Base-by-base conservation (phyloP, 257 asterid species). In the Rubia yunnanensis region DNA sequence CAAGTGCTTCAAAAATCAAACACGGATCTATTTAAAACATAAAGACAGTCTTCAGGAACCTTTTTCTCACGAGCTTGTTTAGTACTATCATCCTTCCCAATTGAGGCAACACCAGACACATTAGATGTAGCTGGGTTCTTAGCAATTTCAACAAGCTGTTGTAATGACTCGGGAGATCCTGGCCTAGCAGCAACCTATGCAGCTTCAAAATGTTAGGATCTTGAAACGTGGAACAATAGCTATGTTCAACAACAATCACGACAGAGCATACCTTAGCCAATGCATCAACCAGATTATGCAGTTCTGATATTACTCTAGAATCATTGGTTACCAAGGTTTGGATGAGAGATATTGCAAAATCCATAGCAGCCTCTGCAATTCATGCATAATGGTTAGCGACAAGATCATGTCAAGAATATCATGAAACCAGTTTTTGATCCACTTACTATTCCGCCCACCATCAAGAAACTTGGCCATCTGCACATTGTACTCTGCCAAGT, bases 391-490 rank as follows among this genome's bases (percentile, higher is more conserved):
- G 52, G 77, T 63, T 54, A 76, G 72, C 46, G 65, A 41, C 27
- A 39, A 64, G 56, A 64, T 53, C 66, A 46, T 24, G 67, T 55
- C 31, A 73, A 48, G 71, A 59, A 65, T 35, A 48, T 23, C 24
- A 10, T 53, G 71, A 72, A 56, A 79, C 22, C 26, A 52, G 63
- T 53, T 58, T 70, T 61, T n/a, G 2, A 15, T 20, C 65, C 64
- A 78, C 96, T 34, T 81, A 94, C 99, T 90, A 83, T 94, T 83
- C 78, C 99, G 80, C 64, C 99, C 99, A 15, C 92, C 87, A 72
- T 90, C 99, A 77, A 90, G 84, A 74, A 83, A 91, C 82, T 94
- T 94, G 41, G 99, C 94, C 95, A 94, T 94, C 75, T 90, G 95
- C 66, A 88, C 95, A 82, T 85, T 88, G 74, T 94, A 94, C 74